Evolutionary conservation across 2,329 filamentous ascomycete species (phyloP).

Genomic region (Rhexocercosporidium sp.): DNA sequence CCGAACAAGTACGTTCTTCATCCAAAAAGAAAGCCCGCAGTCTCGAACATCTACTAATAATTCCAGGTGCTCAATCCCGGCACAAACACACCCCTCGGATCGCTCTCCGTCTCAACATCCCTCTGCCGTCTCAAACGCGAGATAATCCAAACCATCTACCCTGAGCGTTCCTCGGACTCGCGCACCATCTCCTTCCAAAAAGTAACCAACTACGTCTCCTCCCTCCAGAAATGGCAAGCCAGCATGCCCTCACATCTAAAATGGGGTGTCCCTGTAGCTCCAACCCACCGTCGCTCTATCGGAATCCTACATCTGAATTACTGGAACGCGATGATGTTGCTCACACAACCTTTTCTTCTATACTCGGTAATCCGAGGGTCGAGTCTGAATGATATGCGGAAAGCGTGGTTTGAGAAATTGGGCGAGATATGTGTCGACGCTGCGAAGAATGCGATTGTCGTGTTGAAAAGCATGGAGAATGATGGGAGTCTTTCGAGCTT

Average conservation of each 20-base stretch:
- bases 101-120: slow-evolving; percentile 26
- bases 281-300: slow-evolving; percentile 28
- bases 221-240: slow-evolving; percentile 26
- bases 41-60: not conserved
- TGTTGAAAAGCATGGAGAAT: slow-evolving; percentile 26
- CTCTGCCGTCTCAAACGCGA: slow-evolving; percentile 27
- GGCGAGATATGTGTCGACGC: slow-evolving; percentile 30
- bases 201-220: slow-evolving; percentile 22
- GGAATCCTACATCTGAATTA: slow-evolving; percentile 32
- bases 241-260: slow-evolving; percentile 31
- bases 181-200: slow-evolving; percentile 27
- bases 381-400: slow-evolving; percentile 22
- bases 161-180: slow-evolving; percentile 23
- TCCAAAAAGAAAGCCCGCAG: too few species aligned
- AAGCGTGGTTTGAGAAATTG: slow-evolving; percentile 29
- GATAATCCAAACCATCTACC: slow-evolving; percentile 33
- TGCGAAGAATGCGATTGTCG: slow-evolving; percentile 23
- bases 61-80: slow-evolving; percentile 26
- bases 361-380: slow-evolving; percentile 26
- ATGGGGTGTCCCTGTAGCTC: slow-evolving; percentile 30
- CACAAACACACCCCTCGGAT: slow-evolving; percentile 28
- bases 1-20: slow-evolving; percentile 23
- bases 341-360: slow-evolving; percentile 31
- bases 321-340: slow-evolving; percentile 30
- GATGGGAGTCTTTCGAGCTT: slow-evolving; percentile 28